Evolutionary conservation across 75 land plant genomes (phyloP), one percentile per base, ranked within the genome.

Genomic region (Selaginella tamariscina): DNA sequence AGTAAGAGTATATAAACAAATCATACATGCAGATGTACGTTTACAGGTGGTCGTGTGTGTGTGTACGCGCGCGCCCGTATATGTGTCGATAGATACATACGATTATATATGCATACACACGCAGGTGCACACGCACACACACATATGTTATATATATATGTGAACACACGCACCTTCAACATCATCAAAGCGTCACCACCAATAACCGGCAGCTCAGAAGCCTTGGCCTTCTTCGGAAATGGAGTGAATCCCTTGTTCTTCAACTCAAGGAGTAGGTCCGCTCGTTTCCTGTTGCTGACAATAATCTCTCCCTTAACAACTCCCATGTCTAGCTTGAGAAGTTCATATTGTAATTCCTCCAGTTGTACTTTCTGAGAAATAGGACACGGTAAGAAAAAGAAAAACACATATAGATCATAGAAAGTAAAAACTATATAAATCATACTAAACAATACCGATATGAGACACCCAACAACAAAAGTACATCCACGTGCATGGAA

Each of bases 251-350:
- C 89, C 54, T 85, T 90, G 66, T 60, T 68, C 64, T 82, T 78
- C 59, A 95, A 68, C 70, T 95, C 99, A 60, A 71, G 64, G 28
- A 91, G 69, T 24, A 95, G 72, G 11, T 90, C 99, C 29, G 85
- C 84, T 71, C 81, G 80, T 69, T 85, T 91, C 66, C 97, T 81
- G 74, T 91, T 95, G 80, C 64, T 91, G 24, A 95, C 96, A 54
- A 87, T 69, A 18, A 95, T 91, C 32, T 87, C 86, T 30, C 84
- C 97, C 15, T 67, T 75, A n/a, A 90, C 92, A 67, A 91, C 96
- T 0, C 80, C 86, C 23, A 87, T 95, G 32, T 87, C 96, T 56
- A 90, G 65, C 67, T 84, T 90, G 56, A 78, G 68, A 56, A 91
- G 64, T 9, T 95, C 97, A 57, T 56, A 32, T 49, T 90, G 79